phyloP scores from a whole-genome alignment of 2,329 filamentous ascomycete species.

The Trichophyton schoenleinii region DNA sequence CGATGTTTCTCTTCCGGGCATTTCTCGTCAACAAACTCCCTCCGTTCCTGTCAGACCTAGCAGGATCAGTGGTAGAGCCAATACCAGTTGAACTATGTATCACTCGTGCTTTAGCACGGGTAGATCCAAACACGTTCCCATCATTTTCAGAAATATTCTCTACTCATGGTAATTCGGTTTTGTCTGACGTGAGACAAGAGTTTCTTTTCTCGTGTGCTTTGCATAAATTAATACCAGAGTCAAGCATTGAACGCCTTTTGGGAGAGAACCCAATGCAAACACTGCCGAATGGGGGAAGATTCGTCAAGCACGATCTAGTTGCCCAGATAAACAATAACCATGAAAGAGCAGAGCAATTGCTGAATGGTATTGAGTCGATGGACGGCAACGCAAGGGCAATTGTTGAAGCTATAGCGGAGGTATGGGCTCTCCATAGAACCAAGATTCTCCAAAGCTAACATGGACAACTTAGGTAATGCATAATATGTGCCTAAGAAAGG shows the following conservation, averaged over 20 bases:
- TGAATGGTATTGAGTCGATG: conserved; percentile 75
- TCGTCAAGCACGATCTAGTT: conserved; percentile 65
- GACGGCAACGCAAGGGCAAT: conserved; percentile 85
- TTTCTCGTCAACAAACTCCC: conserved; percentile 71
- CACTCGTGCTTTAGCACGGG: conserved; percentile 50
- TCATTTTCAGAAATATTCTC: conserved; percentile 53
- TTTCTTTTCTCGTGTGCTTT: conserved; percentile 86
- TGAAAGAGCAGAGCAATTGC: conserved; percentile 60
- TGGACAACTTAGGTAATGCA: conserved; percentile 36
- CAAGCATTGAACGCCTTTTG: conserved; percentile 64
- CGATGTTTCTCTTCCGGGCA: conserved; percentile 63
- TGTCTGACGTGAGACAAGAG: conserved; percentile 60
- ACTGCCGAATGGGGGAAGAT: conserved; percentile 59
- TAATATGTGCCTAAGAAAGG: conserved; percentile 46
- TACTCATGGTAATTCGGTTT: conserved; percentile 45
- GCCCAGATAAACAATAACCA: conserved; percentile 65
- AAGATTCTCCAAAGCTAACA: neutral
- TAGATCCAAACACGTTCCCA: conserved; percentile 52
- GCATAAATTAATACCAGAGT: conserved; percentile 68
- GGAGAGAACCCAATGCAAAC: conserved; percentile 75
- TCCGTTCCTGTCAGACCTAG: conserved; percentile 46
- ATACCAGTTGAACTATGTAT: conserved; percentile 53
- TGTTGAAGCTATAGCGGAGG: conserved; percentile 62
- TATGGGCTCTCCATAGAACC: conserved; percentile 24
- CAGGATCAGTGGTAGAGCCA: conserved; percentile 45